Percentiles rank a stretch among this genome's conserved stretches.
phyloP scores from a whole-genome alignment of 176 grass and related monocot genomes.

The Zea luxurians region DNA sequence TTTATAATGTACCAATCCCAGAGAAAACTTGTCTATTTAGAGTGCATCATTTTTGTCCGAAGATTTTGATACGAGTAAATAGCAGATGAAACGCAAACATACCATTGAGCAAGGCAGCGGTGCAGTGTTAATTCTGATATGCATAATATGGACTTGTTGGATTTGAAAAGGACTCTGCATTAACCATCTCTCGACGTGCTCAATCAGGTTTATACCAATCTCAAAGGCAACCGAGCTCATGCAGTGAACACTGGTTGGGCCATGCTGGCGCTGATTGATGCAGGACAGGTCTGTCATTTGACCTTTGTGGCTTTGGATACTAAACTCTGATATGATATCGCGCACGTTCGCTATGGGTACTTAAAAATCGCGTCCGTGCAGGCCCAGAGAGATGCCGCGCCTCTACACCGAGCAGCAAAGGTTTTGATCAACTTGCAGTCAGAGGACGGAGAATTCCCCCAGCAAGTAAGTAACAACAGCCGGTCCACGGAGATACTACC shows the following conservation, averaged over 20 bases:
- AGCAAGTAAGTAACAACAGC: conserved; percentile 62
- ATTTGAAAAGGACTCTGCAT: neutral
- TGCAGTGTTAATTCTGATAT: no score
- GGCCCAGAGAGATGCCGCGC: conserved; percentile 68
- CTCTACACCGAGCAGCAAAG: conserved; percentile 69
- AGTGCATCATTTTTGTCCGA: no score
- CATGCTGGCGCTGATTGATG: conserved; percentile 76
- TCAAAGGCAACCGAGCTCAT: conserved; percentile 63
- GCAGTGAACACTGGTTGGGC: conserved; percentile 83
- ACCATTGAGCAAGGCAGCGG: no score
- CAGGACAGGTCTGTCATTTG: conserved; percentile 67
- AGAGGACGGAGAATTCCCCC: conserved; percentile 84
- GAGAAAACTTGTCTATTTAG: no score
- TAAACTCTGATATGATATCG: neutral
- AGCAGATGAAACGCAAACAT: no score
- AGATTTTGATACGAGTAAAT: no score
- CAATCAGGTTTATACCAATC: conserved; percentile 88
- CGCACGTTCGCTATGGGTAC: neutral
- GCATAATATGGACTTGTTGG: neutral
- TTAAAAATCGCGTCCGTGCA: conserved; percentile 21
- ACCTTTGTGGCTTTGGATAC: neutral
- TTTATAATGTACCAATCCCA: no score
- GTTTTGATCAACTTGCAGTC: conserved; percentile 76
- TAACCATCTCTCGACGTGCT: conserved; percentile 12
- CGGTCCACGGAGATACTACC: neutral